These are phyloP conservation scores for Trichoderma koningii DNA, from an alignment of 2,329 filamentous ascomycete species.

Conservation along the genomic window DNA sequence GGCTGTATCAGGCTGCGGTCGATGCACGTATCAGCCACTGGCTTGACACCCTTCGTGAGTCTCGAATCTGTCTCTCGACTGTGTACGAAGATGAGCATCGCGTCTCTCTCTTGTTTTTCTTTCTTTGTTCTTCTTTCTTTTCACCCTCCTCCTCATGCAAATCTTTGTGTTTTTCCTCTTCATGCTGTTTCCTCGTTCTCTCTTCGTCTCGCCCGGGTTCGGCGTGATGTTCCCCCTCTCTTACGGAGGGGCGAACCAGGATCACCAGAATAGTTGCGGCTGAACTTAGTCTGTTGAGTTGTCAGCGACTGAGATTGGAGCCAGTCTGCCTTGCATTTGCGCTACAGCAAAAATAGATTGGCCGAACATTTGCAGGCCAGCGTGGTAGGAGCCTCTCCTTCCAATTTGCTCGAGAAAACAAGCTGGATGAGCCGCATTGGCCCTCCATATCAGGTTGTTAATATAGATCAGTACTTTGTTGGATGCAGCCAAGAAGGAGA, in stretches of 20 bases:
- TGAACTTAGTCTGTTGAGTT: slow-evolving; percentile 19
- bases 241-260: slow-evolving; percentile 6
- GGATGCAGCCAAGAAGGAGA: background rate
- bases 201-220: background rate
- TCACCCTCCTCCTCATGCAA: background rate
- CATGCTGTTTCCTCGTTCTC: too few species aligned
- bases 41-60: background rate
- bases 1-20: slow-evolving; percentile 17
- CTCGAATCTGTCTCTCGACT: background rate
- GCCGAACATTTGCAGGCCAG: slow-evolving; percentile 2
- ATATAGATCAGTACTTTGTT: background rate
- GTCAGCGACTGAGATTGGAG: slow-evolving; percentile 2
- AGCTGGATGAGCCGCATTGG: background rate
- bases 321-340: slow-evolving; percentile 16
- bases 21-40: background rate
- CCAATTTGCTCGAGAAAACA: background rate
- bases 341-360: slow-evolving; percentile 1
- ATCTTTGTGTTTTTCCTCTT: background rate
- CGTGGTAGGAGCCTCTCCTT: background rate
- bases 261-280: slow-evolving; percentile 13
- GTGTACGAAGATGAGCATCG: background rate
- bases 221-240: background rate
- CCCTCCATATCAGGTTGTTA: background rate
- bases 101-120: background rate
- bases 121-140: background rate